Conservation (phyloP, 2,329 filamentous ascomycete species). For the Cercospora sp. region DNA sequence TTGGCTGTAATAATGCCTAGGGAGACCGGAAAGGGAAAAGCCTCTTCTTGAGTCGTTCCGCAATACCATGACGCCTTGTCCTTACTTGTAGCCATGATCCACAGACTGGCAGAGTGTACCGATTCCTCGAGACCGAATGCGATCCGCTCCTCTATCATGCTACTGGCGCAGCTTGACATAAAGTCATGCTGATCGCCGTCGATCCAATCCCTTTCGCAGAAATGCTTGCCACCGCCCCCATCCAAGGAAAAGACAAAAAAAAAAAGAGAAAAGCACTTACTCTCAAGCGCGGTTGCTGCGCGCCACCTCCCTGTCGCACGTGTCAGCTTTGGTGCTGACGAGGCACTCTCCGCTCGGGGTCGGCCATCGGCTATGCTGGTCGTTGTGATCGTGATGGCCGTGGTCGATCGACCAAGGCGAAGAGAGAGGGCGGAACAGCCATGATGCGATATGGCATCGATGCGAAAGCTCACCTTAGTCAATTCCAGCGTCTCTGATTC, state of each 20-base stretch:
- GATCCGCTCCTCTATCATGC: neutral
- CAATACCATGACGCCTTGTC: neutral
- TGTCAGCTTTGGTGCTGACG: slow-evolving; percentile 3
- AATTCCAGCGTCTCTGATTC: neutral
- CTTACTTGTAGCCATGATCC: neutral
- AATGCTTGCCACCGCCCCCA: neutral
- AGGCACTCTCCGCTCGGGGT: slow-evolving; percentile 1
- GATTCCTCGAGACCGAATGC: neutral
- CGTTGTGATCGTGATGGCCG: slow-evolving; percentile 4
- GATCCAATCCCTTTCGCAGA: neutral
- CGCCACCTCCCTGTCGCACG: neutral
- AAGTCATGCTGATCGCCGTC: neutral
- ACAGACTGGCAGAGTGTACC: neutral
- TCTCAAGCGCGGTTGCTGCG: slow-evolving; percentile 1
- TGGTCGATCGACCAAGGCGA: neutral
- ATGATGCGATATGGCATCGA: neutral
- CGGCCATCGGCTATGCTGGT: slow-evolving; percentile 1
- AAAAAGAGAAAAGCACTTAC: slow-evolving; percentile 1
- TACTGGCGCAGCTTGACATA: neutral
- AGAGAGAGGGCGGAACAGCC: neutral
- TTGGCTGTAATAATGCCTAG: neutral
- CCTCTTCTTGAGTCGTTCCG: neutral
- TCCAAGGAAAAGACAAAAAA: neutral
- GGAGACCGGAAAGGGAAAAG: neutral
- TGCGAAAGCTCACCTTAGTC: neutral